A percentile compares a stretch with the other conserved stretches of the same genome.
Conservation (phyloP, 2,329 filamentous ascomycete genomes). For the Sporothrix brunneoviolacea region DNA sequence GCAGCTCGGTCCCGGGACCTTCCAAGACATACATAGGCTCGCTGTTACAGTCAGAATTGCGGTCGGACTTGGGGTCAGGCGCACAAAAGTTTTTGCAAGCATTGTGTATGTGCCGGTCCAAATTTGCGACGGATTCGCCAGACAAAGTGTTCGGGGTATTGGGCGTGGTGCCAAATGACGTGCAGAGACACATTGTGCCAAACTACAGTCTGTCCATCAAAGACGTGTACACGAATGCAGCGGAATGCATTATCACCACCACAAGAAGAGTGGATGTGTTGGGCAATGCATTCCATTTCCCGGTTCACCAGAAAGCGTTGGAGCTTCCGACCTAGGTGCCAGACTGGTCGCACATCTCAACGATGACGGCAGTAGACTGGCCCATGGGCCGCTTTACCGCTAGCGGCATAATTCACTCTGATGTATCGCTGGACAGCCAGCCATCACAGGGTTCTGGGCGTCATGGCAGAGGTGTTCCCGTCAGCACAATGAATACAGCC, state of each 20-base stretch:
- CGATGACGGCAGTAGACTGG: not conserved
- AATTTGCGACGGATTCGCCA: not conserved
- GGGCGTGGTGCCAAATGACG: conserved; percentile 2
- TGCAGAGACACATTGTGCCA: conserved; percentile 5
- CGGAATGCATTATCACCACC: conserved; percentile 6
- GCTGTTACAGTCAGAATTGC: not conserved
- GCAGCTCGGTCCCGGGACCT: not conserved
- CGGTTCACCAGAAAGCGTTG: not conserved
- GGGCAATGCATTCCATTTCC: not conserved
- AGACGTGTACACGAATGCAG: conserved; percentile 10
- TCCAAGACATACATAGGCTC: not conserved
- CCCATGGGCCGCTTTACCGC: not conserved
- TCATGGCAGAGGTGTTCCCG: not conserved
- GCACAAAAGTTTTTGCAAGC: not conserved
- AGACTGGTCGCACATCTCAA: not conserved
- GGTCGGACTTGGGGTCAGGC: not conserved
- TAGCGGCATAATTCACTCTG: not conserved
- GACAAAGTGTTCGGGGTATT: conserved; percentile 8
- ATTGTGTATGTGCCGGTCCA: not conserved
- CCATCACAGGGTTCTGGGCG: not conserved
- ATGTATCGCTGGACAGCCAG: not conserved
- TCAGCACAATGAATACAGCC: not conserved
- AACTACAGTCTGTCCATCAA: conserved; percentile 12
- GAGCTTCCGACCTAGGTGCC: conserved; percentile 1
- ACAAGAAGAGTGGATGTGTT: not conserved